Conservation (phyloP, 768 basidiomycete genomes). For the Kwoniella heveanensis region DNA sequence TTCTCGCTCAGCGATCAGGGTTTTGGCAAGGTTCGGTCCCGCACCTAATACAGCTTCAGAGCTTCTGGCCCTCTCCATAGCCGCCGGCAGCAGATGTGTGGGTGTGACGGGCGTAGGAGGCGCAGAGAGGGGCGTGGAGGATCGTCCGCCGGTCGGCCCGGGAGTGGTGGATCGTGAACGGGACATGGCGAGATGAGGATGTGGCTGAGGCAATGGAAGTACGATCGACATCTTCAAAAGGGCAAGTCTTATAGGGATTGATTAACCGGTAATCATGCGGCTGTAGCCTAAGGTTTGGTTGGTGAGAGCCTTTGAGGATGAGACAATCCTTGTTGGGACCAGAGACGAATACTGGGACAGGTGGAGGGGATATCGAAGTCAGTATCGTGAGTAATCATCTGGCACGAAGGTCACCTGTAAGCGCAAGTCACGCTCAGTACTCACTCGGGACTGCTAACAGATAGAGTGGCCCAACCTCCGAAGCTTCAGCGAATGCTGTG, state of each 20-base stretch:
- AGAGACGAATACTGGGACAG: too few relatives aligned
- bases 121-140: slow-evolving; percentile 37
- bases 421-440: too few relatives aligned
- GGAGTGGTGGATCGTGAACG: slow-evolving; percentile 26
- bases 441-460: too few relatives aligned
- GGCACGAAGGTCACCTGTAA: too few relatives aligned
- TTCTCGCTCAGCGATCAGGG: slow-evolving; percentile 10
- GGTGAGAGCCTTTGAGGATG: neutral
- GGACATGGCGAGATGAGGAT: slow-evolving; percentile 19
- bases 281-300: neutral
- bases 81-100: slow-evolving; percentile 34
- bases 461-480: too few relatives aligned
- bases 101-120: slow-evolving; percentile 47
- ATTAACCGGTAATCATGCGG: neutral
- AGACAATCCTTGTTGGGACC: neutral
- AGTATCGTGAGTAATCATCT: too few relatives aligned
- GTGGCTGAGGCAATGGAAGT: slow-evolving; percentile 21
- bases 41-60: slow-evolving; percentile 37
- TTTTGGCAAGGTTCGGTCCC: neutral
- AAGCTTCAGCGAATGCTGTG: too few relatives aligned
- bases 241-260: neutral
- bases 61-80: slow-evolving; percentile 46
- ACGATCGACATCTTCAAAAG: slow-evolving; percentile 17
- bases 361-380: too few relatives aligned
- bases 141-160: slow-evolving; percentile 2